Percentiles rank a stretch among this genome's conserved stretches.
Evolutionary conservation across 2,329 filamentous ascomycete species (phyloP).

Genomic region (Penicillium brevicompactum): DNA sequence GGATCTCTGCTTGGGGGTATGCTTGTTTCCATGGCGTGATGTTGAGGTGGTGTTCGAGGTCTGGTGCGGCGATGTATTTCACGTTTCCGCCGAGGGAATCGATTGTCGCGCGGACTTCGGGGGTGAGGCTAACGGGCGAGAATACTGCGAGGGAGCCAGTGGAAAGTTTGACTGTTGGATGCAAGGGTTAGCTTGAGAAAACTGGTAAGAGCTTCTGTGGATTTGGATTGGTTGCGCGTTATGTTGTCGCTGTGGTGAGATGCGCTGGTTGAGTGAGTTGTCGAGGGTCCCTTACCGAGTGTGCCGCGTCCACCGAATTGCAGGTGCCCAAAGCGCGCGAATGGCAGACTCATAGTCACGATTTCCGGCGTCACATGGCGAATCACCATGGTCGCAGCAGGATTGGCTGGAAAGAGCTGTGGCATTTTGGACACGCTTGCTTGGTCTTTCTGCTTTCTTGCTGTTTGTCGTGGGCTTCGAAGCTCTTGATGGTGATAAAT

Average conservation of each 20-base stretch:
- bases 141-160: conserved; percentile 83
- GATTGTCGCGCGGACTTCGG: conserved; percentile 65
- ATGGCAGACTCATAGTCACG: conserved; percentile 65
- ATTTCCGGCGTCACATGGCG: conserved; percentile 79
- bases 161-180: conserved; percentile 68
- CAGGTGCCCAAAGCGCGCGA: conserved; percentile 75
- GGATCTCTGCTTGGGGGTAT: conserved; percentile 76
- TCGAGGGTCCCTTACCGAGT: conserved; percentile 61
- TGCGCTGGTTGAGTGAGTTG: conserved; percentile 9
- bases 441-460: background rate
- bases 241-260: background rate
- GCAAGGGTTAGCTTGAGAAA: conserved; percentile 19
- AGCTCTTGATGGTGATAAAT: conserved; percentile 15
- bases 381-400: conserved; percentile 85
- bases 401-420: conserved; percentile 68
- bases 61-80: conserved; percentile 81
- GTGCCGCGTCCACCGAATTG: conserved; percentile 88
- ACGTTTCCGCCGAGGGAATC: conserved; percentile 69
- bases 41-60: conserved; percentile 95
- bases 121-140: conserved; percentile 84
- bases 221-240: background rate
- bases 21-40: conserved; percentile 79
- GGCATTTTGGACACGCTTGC: conserved; percentile 22
- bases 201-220: background rate
- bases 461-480: background rate